phyloP scores from a whole-genome alignment of 2,329 filamentous ascomycete species.

The Diaporthe sp. region DNA sequence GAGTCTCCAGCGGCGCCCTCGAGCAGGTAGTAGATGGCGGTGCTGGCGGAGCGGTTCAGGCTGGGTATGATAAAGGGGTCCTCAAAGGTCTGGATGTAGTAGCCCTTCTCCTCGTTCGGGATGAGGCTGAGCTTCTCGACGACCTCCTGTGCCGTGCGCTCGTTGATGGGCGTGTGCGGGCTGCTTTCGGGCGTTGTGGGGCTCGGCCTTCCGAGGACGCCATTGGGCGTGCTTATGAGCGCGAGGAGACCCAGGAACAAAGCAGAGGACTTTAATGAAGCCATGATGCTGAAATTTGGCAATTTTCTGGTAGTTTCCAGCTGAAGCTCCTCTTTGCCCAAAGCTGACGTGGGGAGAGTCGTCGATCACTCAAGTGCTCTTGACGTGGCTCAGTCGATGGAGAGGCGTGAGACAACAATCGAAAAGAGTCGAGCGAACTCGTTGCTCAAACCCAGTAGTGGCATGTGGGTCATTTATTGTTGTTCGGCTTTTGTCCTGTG shows the following conservation, averaged over 20 bases:
- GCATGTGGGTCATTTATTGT: neutral
- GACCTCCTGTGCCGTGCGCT: conserved; percentile 58
- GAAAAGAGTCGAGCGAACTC: too few relatives aligned
- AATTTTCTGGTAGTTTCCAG: neutral
- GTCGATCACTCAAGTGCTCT: neutral
- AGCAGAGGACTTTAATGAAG: neutral
- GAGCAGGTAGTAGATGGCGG: conserved; percentile 67
- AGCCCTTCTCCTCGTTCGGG: conserved; percentile 64
- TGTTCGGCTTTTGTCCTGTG: neutral
- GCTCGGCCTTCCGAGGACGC: neutral
- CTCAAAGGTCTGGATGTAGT: conserved; percentile 61
- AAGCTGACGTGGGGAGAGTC: neutral
- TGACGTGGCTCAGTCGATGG: neutral
- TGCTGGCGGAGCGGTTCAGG: conserved; percentile 58
- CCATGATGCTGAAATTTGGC: conserved; percentile 6
- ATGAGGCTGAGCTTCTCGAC: conserved; percentile 57
- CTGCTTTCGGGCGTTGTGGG: neutral
- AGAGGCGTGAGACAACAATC: neutral
- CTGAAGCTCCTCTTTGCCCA: neutral
- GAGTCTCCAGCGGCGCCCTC: conserved; percentile 58
- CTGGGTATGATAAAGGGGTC: conserved; percentile 49
- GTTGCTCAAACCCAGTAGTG: neutral
- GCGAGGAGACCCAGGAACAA: neutral
- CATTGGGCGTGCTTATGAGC: neutral
- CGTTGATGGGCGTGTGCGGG: conserved; percentile 4